phyloP scores from a whole-genome alignment of 345 rosid species.

The Cardiospermum halicacabum region DNA sequence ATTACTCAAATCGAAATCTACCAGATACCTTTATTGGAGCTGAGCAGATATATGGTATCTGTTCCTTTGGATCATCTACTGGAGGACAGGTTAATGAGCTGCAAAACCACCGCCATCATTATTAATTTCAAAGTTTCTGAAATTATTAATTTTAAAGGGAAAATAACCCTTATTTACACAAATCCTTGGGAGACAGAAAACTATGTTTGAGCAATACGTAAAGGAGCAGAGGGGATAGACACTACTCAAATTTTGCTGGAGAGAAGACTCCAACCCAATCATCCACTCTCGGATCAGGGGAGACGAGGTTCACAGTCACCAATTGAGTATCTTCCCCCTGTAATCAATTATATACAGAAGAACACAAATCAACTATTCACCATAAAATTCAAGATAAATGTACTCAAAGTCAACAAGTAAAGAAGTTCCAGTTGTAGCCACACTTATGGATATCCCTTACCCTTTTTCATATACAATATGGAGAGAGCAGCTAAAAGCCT shows the following conservation, averaged over 20 bases:
- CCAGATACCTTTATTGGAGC: constrained; percentile 79
- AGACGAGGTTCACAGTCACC: constrained; percentile 48
- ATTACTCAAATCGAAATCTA: neutral
- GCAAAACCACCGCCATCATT: constrained; percentile 14
- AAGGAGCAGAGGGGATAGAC: constrained; percentile 2
- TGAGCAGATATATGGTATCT: constrained; percentile 64
- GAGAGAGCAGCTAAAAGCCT: no score
- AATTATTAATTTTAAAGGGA: neutral
- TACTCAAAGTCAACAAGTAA: neutral
- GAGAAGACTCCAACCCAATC: constrained; percentile 96
- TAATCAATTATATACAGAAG: constrained; percentile 15
- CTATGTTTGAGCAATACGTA: neutral
- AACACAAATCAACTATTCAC: neutral
- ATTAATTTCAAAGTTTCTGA: neutral
- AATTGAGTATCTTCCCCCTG: constrained; percentile 84
- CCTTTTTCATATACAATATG: no score
- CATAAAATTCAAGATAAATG: neutral
- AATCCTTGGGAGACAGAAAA: neutral
- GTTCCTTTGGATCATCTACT: constrained; percentile 35
- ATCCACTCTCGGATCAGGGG: constrained; percentile 38
- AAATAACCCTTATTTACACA: neutral
- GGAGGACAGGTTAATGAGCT: constrained; percentile 59
- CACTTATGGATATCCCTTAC: no score
- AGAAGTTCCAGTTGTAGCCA: neutral
- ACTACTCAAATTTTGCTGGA: constrained; percentile 75